Conservation (phyloP, 148 eudicot species). For the Chenopodium quinoa region DNA sequence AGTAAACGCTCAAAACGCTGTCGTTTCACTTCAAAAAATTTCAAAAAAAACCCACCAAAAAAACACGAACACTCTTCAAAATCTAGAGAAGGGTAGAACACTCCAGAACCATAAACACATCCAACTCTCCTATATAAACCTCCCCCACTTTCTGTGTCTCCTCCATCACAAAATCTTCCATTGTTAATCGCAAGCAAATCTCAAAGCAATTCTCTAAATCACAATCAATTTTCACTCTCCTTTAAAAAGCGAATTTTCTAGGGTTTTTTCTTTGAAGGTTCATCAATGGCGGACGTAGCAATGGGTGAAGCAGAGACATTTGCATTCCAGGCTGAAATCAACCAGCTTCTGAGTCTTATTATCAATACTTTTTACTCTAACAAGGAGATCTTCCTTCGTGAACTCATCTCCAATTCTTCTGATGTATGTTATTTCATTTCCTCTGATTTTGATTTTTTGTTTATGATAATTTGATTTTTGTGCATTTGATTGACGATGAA, state of each 20-base stretch:
- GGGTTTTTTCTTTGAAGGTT: background rate
- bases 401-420: slow-evolving; percentile 70
- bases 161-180: background rate
- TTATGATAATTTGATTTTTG: background rate
- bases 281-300: slow-evolving; percentile 56
- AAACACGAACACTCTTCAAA: background rate
- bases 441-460: no score
- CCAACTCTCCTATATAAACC: no score
- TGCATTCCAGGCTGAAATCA: slow-evolving; percentile 90
- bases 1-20: background rate
- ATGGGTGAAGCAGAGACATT: slow-evolving; percentile 80
- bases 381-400: slow-evolving; percentile 94
- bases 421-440: slow-evolving; percentile 36
- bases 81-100: slow-evolving; percentile 37
- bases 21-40: background rate
- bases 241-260: background rate
- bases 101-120: slow-evolving; percentile 32
- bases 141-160: background rate
- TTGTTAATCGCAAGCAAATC: slow-evolving; percentile 8
- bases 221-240: background rate
- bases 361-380: slow-evolving; percentile 92
- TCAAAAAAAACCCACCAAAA: slow-evolving; percentile 15
- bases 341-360: slow-evolving; percentile 76
- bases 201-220: background rate
- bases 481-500: background rate